Evolutionary conservation across 495 filamentous ascomycete species (phyloP).

Genomic region (Penicillium lividum): DNA sequence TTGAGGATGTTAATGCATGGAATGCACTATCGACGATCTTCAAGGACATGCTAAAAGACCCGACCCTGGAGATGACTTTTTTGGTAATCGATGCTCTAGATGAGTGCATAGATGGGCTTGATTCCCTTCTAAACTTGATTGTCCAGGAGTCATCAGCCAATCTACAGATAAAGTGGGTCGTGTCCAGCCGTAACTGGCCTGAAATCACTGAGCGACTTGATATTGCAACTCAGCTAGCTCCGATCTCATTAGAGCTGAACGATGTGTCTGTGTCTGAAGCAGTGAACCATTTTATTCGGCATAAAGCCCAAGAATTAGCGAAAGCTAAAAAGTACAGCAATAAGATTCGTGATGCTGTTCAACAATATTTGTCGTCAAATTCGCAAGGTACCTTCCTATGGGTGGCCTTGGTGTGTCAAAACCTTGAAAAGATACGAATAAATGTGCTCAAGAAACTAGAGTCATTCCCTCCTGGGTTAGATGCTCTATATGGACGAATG

Average conservation of each 20-base stretch:
- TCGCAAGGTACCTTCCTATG: not conserved
- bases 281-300: not conserved
- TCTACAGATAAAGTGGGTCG: constrained; percentile 1
- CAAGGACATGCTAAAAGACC: constrained; percentile 2
- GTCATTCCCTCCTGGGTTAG: not conserved
- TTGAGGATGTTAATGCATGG: constrained; percentile 3
- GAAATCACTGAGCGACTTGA: constrained; percentile 2
- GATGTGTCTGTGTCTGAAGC: not conserved
- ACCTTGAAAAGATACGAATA: not conserved
- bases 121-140: constrained; percentile 3
- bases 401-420: not conserved
- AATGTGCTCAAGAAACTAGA: constrained; percentile 1
- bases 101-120: not conserved
- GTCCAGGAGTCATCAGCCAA: not conserved
- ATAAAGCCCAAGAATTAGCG: not conserved
- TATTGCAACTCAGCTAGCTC: not conserved
- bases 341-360: constrained; percentile 44
- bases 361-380: constrained; percentile 36
- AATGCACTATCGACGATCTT: constrained; percentile 3
- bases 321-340: not conserved
- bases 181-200: not conserved
- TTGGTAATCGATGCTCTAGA: constrained; percentile 3
- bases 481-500: not conserved
- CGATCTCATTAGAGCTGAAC: constrained; percentile 5
- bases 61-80: not conserved